Evolutionary conservation across 2,329 filamentous ascomycete species (phyloP).

Genomic region (Claviceps purpurea): DNA sequence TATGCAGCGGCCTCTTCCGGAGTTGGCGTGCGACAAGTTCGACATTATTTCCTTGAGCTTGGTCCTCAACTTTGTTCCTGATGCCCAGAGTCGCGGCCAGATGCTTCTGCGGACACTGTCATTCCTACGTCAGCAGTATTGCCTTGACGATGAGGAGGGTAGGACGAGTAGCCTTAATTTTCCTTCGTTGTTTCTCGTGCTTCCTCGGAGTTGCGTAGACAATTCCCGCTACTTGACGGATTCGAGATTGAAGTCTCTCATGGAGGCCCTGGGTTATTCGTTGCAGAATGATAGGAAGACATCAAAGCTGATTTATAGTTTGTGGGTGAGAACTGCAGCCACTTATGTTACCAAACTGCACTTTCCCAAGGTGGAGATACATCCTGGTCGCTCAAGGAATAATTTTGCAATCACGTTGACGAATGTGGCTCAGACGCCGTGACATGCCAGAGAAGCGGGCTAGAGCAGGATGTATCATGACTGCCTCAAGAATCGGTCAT

Average conservation of each 20-base stretch:
- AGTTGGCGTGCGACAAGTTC: slow-evolving; percentile 49
- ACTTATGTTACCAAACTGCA: slow-evolving; percentile 6
- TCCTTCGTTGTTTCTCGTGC: slow-evolving; percentile 72
- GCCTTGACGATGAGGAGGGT: slow-evolving; percentile 5
- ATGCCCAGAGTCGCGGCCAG: slow-evolving; percentile 58
- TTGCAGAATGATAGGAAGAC: slow-evolving; percentile 57
- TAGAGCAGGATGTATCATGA: background rate
- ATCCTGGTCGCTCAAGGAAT: slow-evolving; percentile 64
- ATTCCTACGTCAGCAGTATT: slow-evolving; percentile 41
- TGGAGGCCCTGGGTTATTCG: slow-evolving; percentile 63
- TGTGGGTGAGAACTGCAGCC: slow-evolving; percentile 51
- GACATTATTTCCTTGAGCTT: slow-evolving; percentile 86
- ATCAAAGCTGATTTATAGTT: slow-evolving; percentile 73
- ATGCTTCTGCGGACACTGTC: slow-evolving; percentile 69
- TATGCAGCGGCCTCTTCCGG: slow-evolving; percentile 71
- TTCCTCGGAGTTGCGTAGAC: slow-evolving; percentile 74
- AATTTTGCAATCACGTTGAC: slow-evolving; percentile 74
- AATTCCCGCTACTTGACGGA: slow-evolving; percentile 88
- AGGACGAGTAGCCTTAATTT: slow-evolving; percentile 24
- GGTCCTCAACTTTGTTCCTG: slow-evolving; percentile 87
- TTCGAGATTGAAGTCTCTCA: slow-evolving; percentile 52
- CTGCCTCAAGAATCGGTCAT: background rate
- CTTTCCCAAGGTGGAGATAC: slow-evolving; percentile 56
- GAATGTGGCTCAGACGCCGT: slow-evolving; percentile 2
- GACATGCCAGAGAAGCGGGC: background rate